Evolutionary conservation across 768 basidiomycete genomes (phyloP), one percentile per base, ranked within the genome.

Genomic region (Macrolepiota albuminosa): DNA sequence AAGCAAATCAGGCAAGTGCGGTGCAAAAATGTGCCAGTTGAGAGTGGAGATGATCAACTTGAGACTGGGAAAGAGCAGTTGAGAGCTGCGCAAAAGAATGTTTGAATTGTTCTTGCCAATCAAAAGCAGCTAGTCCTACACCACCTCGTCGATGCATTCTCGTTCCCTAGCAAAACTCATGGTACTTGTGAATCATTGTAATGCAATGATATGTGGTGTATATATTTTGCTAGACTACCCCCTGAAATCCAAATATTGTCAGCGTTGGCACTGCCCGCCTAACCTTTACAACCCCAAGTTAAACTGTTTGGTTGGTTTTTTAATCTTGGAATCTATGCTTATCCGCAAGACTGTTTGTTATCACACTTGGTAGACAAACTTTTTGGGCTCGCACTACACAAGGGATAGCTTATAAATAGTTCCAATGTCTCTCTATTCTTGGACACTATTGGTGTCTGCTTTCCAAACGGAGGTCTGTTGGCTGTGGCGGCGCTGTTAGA

Each of bases 41-140:
- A 0, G 85, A 77, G 56, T 92, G 84, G 56, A 98, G 86, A 60
- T 87, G 78, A 48, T 89, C 81, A 58, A 96, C 77, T 67, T 98
- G 93, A 0, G 84, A 74, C 59, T 82, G 78, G 18, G 91, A 91
- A 60, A 98, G 80, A 62, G 87, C 83, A 26, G 81, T 82, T 2
- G 94, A 95, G 49, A 98, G 87, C 40, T 85, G 78, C 0, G 89
- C 85, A 71, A 91, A 99, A 11, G 89, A 92, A 10, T 84, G 83
- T 37, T 89, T 81, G 9, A 91, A 88, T 66, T 89, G 85, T 59
- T 89, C 85, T 68, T 95, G 91, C n/a, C 91, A 80, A 58, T 94
- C 90, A 58, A 98, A 89, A 10, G 91, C 95, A 3, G 93, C 92
- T 18, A 96, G 77, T 1, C 95, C 95, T 51, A 87, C 91, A 26